phyloP scores from a whole-genome alignment of 148 eudicot species.

The Hydrangea macrophylla region DNA sequence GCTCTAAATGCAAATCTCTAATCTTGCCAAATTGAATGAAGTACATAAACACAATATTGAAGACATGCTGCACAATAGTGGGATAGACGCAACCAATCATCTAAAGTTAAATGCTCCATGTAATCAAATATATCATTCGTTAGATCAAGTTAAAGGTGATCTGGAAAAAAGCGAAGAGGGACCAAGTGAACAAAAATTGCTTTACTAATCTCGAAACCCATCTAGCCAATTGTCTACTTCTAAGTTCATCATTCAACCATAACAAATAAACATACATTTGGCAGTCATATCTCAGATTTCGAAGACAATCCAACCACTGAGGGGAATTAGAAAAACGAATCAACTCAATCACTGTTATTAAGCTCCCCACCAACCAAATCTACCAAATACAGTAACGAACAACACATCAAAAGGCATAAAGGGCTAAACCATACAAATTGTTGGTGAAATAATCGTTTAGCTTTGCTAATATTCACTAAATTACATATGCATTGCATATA shows the following conservation, averaged over 20 bases:
- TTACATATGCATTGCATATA: no score
- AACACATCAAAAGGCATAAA: no score
- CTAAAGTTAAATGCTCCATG: not conserved
- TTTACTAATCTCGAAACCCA: not conserved
- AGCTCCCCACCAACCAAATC: no score
- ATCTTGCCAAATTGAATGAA: not conserved
- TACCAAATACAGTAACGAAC: no score
- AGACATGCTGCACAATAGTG: not conserved
- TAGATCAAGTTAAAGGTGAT: not conserved
- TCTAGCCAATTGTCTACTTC: not conserved
- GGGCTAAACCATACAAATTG: no score
- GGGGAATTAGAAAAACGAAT: no score
- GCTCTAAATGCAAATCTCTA: not conserved
- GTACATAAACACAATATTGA: not conserved
- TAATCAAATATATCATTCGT: not conserved
- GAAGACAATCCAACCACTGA: no score
- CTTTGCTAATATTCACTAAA: no score
- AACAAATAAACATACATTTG: not conserved
- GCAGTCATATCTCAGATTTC: no score
- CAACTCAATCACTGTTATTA: no score
- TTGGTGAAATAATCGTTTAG: no score
- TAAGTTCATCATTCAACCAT: constrained; percentile 1
- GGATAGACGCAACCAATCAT: not conserved
- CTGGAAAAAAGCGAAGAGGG: not conserved
- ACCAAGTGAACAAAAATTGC: not conserved